Evolutionary conservation across 495 filamentous ascomycete species (phyloP), one percentile per base, ranked within the genome.

Genomic region (Articulospora tetracladia): DNA sequence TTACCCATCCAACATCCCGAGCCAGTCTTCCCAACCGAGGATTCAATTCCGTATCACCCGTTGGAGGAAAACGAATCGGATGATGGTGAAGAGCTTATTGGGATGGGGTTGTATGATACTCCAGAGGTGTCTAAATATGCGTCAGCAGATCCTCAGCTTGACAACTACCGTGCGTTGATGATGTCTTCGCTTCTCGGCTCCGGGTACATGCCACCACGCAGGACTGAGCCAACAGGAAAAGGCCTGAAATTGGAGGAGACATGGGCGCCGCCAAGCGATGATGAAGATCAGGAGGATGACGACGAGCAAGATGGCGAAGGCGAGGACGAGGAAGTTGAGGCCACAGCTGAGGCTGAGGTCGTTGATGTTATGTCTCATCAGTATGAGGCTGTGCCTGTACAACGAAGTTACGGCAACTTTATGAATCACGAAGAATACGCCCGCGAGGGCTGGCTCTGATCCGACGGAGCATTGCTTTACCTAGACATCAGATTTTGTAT

Each of bases 181-280:
- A 79, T 78, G 30, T 76, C 79, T 4, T 78, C 79, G 19, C 67
- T 79, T 12, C 53, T 83, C 23, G 77, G 76, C 19, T 65, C 69
- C 32, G 69, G 66, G 13, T 73, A 67, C 66, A 17, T 17, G n/a
- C 39, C 30, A 32, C 30, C 39, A 44, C 70, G 71, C 26, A 66
- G 57, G 20, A 59, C 58, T 68, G 63, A 68, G 12, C 70, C 63
- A 3, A 73, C 76, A 13, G 89, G 89, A 44, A 89, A 89, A 67
- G 90, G 89, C 0, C 72, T 93, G 65, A 95, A 93, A 67, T 75
- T 95, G 15, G 90, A 93, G 74, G 90, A 93, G 61, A 87, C 87
- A 4, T 95, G 90, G 79, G 84, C 85, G 30, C 90, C 91, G 13
- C 87, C 89, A 7, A 76, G 73, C 17, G 70, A 73, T 6, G 80